phyloP scores from a whole-genome alignment of 371 early-diverging fungal genomes.

The Nematocida parisii region DNA sequence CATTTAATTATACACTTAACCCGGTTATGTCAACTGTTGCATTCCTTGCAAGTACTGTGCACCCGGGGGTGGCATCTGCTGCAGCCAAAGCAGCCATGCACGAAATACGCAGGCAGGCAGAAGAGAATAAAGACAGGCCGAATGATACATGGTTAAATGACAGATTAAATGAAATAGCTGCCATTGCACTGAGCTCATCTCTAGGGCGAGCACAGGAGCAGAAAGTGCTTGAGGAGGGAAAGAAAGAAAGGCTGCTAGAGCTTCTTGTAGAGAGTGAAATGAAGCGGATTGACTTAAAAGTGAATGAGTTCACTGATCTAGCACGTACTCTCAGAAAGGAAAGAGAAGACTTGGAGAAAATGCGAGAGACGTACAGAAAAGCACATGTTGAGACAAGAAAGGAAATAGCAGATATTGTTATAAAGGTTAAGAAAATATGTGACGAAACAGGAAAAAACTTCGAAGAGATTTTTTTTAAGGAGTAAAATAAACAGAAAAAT shows the following conservation, averaged over 20 bases:
- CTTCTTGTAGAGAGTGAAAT: slow-evolving; percentile 64
- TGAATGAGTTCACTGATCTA: slow-evolving; percentile 60
- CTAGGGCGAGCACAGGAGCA: slow-evolving; percentile 69
- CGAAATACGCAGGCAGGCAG: slow-evolving; percentile 29
- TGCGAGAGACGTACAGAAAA: slow-evolving; percentile 59
- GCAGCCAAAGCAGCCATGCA: slow-evolving; percentile 73
- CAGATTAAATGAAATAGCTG: slow-evolving; percentile 51
- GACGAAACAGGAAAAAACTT: slow-evolving; percentile 54
- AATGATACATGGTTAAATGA: slow-evolving; percentile 42
- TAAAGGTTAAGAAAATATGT: slow-evolving; percentile 50
- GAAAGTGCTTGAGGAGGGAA: slow-evolving; percentile 61
- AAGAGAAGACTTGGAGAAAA: slow-evolving; percentile 61
- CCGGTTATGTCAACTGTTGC: slow-evolving; percentile 89
- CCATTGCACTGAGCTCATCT: slow-evolving; percentile 72
- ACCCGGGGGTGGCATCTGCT: slow-evolving; percentile 80
- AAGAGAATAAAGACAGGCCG: slow-evolving; percentile 70
- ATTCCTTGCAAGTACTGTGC: slow-evolving; percentile 82
- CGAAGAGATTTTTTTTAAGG: slow-evolving; percentile 54
- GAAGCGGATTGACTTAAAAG: slow-evolving; percentile 64
- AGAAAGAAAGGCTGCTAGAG: slow-evolving; percentile 60
- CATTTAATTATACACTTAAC: slow-evolving; percentile 81
- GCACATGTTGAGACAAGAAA: slow-evolving; percentile 55
- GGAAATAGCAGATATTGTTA: slow-evolving; percentile 48
- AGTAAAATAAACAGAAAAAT: slow-evolving; percentile 8
- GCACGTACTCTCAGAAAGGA: slow-evolving; percentile 57